Conservation (phyloP, 75 land plant genomes). For the Picea glauca region DNA sequence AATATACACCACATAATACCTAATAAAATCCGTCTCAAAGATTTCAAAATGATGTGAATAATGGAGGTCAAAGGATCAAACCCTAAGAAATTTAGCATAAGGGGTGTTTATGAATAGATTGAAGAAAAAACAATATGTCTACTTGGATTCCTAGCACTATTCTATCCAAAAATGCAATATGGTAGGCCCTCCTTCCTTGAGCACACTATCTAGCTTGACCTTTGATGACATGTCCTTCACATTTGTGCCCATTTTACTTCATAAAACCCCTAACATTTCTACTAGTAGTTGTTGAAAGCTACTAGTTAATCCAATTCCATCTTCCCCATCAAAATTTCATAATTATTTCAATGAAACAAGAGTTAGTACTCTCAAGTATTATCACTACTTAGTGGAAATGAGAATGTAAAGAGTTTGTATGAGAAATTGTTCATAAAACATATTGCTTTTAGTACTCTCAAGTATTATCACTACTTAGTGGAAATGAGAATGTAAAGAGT, state of each 20-base stretch:
- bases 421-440: no score
- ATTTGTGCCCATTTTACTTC: conserved; percentile 9
- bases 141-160: conserved; percentile 91
- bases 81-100: conserved; percentile 66
- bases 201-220: conserved; percentile 50
- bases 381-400: no score
- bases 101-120: conserved; percentile 84
- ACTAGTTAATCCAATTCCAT: no score
- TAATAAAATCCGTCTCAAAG: background rate
- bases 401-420: no score
- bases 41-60: background rate
- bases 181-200: conserved; percentile 35
- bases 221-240: conserved; percentile 64
- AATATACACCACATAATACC: background rate
- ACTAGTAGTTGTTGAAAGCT: no score
- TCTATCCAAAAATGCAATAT: conserved; percentile 88
- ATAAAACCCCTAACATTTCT: no score
- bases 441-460: no score
- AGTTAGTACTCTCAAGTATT: no score
- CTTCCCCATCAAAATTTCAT: no score
- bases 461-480: no score
- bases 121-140: conserved; percentile 81
- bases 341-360: no score
- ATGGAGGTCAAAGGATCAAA: conserved; percentile 14
- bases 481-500: no score